A percentile compares a stretch with the other conserved stretches of the same genome.
Conservation (phyloP, 495 filamentous ascomycete genomes). For the Xylaria palmicola region DNA sequence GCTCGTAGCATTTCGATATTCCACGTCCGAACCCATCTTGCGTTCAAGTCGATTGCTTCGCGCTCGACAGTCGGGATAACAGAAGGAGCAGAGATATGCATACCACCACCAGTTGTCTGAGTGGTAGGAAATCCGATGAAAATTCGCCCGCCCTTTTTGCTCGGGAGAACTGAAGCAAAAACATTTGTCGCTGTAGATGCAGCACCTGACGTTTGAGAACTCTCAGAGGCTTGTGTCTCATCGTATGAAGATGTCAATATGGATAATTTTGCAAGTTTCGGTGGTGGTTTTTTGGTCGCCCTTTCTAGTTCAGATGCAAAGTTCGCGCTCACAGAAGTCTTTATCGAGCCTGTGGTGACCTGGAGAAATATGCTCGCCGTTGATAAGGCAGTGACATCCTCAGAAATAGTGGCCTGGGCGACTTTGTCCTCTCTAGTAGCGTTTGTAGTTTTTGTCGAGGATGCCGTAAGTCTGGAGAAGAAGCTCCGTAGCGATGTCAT, state of each 20-base stretch:
- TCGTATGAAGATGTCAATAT: slow-evolving; percentile 90
- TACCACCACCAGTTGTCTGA: slow-evolving; percentile 90
- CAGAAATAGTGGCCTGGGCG: slow-evolving; percentile 54
- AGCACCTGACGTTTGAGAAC: slow-evolving; percentile 36
- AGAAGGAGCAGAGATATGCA: slow-evolving; percentile 97
- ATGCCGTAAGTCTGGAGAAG: slow-evolving; percentile 67
- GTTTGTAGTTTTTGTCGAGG: slow-evolving; percentile 43
- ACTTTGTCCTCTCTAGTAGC: slow-evolving; percentile 53
- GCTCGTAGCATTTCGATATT: slow-evolving; percentile 93
- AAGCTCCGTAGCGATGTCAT: slow-evolving; percentile 68
- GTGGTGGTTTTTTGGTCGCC: slow-evolving; percentile 95
- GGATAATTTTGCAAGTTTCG: slow-evolving; percentile 77
- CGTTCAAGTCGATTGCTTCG: slow-evolving; percentile 95
- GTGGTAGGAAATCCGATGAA: slow-evolving; percentile 98
- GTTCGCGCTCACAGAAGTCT: slow-evolving; percentile 61
- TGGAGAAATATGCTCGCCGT: slow-evolving; percentile 82
- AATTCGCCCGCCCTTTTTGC: slow-evolving; percentile 76
- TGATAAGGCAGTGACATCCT: slow-evolving; percentile 64
- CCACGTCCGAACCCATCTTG: slow-evolving; percentile 89
- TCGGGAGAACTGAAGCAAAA: slow-evolving; percentile 86
- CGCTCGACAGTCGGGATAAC: slow-evolving; percentile 98
- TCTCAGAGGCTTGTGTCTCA: slow-evolving; percentile 65
- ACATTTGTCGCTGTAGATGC: slow-evolving; percentile 66
- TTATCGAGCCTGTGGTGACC: slow-evolving; percentile 79
- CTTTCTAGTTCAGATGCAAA: slow-evolving; percentile 88